Conservation (phyloP, 2,329 filamentous ascomycete species). For the Hypocreales sp. region DNA sequence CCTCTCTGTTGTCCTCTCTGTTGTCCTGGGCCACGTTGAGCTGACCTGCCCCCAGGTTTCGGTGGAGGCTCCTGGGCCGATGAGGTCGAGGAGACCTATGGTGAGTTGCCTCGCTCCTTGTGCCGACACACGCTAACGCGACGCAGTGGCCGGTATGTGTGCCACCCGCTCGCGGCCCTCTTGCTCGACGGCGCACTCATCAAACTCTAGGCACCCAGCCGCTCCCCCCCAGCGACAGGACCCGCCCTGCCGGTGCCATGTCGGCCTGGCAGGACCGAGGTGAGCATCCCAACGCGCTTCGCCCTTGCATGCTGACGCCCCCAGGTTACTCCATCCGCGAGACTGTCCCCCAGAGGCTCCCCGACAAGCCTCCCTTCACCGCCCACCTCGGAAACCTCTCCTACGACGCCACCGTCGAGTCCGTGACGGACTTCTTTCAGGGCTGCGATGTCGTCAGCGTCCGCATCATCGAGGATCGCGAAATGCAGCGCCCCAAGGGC, state of each 20-base stretch:
- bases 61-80: slow-evolving; percentile 85
- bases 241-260: slow-evolving; percentile 17
- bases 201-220: slow-evolving; percentile 37
- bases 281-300: slow-evolving; percentile 10
- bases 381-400: slow-evolving; percentile 94
- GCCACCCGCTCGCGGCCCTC: slow-evolving; percentile 1
- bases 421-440: slow-evolving; percentile 73
- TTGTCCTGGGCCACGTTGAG: slow-evolving; percentile 10
- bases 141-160: slow-evolving; percentile 20
- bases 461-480: slow-evolving; percentile 90
- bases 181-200: no score
- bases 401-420: slow-evolving; percentile 76
- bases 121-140: slow-evolving; percentile 11
- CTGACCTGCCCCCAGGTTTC: slow-evolving; percentile 20
- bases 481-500: slow-evolving; percentile 87
- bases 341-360: slow-evolving; percentile 56
- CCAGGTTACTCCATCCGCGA: slow-evolving; percentile 51
- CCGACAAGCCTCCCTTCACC: slow-evolving; percentile 85
- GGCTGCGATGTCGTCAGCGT: slow-evolving; percentile 80
- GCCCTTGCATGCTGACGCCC: slow-evolving; percentile 6
- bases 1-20: not conserved
- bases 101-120: slow-evolving; percentile 33
- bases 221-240: slow-evolving; percentile 34
- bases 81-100: slow-evolving; percentile 84
- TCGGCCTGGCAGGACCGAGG: slow-evolving; percentile 28